Conservation (phyloP, 768 basidiomycete species). For the Suillus occidentalis region DNA sequence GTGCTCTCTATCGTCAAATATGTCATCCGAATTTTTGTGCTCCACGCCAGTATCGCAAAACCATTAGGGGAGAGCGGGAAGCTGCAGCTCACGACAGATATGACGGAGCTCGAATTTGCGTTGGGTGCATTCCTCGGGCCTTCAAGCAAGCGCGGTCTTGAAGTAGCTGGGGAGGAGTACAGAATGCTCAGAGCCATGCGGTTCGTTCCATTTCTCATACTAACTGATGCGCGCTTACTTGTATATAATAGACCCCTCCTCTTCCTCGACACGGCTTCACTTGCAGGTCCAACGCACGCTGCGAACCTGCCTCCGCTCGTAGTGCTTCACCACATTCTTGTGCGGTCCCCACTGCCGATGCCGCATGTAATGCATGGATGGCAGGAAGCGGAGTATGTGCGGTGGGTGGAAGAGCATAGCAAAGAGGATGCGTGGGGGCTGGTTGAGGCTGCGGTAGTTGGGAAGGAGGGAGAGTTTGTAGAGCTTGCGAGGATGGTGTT, state of each 20-base stretch:
- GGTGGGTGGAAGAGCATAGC: conserved; percentile 92
- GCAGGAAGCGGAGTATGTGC: conserved; percentile 95
- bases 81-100: conserved; percentile 91
- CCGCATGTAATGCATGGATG: conserved; percentile 91
- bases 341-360: conserved; percentile 81
- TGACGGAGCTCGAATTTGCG: conserved; percentile 95
- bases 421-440: conserved; percentile 79
- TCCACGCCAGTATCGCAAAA: conserved; percentile 91
- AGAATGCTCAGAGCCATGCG: conserved; percentile 81
- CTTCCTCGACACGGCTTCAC: conserved; percentile 77
- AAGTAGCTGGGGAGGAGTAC: conserved; percentile 85
- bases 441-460: conserved; percentile 62
- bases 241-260: conserved; percentile 64
- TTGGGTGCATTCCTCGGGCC: conserved; percentile 73
- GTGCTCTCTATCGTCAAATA: conserved; percentile 67
- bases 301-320: conserved; percentile 81
- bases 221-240: not conserved
- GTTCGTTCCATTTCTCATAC: conserved; percentile 41
- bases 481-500: conserved; percentile 69
- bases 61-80: conserved; percentile 93
- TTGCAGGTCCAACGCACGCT: conserved; percentile 68
- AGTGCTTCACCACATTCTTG: conserved; percentile 89
- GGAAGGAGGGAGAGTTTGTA: conserved; percentile 52
- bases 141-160: conserved; percentile 64
- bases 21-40: conserved; percentile 81